Conservation (phyloP, 495 filamentous ascomycete genomes). For the Bombardia bombarda region DNA sequence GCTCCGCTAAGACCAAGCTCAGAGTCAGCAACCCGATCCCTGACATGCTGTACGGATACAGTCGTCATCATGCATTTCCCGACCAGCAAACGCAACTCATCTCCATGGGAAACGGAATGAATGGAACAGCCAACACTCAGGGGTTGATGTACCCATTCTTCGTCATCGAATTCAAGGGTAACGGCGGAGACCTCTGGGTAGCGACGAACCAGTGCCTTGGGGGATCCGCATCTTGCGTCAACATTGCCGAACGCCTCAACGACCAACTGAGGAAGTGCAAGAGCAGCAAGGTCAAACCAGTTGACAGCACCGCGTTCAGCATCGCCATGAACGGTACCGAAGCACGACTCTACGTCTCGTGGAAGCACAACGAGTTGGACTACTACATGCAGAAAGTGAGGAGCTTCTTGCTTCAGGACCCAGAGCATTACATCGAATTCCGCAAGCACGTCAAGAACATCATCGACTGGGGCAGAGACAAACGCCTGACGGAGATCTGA, state of each 20-base stretch:
- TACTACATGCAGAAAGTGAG: background rate
- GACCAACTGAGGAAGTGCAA: constrained; percentile 12
- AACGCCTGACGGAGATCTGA: background rate
- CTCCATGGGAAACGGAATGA: background rate
- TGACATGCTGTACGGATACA: constrained; percentile 9
- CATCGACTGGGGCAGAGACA: background rate
- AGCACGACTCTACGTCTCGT: constrained; percentile 17
- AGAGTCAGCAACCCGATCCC: constrained; percentile 16
- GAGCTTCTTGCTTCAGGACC: background rate
- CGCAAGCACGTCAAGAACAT: background rate
- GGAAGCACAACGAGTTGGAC: background rate
- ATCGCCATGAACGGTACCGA: constrained; percentile 25
- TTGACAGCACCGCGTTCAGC: constrained; percentile 22
- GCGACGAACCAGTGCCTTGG: background rate
- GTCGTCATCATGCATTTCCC: constrained; percentile 1
- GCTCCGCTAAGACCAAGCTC: constrained; percentile 4
- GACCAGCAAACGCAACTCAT: background rate
- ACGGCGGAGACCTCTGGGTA: background rate
- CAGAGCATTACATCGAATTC: background rate
- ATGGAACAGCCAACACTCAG: background rate
- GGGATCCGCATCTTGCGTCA: background rate
- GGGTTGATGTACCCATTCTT: background rate
- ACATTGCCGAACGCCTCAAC: constrained; percentile 19
- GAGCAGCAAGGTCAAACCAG: constrained; percentile 8
- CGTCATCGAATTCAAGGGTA: background rate